Evolutionary conservation across 257 asterid species (phyloP).

Genomic region (Forsythia suspensa): DNA sequence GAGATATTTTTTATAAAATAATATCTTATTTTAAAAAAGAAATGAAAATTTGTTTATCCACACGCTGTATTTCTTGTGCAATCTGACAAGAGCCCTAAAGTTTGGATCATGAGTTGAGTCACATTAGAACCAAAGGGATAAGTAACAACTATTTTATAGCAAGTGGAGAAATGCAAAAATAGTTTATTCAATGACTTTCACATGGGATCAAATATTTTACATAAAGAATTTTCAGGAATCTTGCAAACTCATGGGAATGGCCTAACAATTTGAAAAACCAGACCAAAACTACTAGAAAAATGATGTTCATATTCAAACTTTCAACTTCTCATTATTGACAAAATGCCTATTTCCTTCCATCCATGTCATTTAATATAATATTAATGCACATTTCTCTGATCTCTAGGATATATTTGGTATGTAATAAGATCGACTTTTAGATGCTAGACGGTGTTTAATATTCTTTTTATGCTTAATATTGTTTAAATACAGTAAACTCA

Average conservation of each 20-base stretch:
- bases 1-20: no score
- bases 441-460: neutral
- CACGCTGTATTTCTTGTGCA: neutral
- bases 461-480: neutral
- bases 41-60: no score
- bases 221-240: neutral
- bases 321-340: neutral
- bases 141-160: neutral
- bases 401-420: neutral
- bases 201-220: neutral
- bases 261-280: neutral
- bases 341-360: neutral
- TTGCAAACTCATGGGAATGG: neutral
- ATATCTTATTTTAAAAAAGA: no score
- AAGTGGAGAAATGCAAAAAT: neutral
- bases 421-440: neutral
- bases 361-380: neutral
- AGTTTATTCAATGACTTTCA: neutral
- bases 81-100: neutral
- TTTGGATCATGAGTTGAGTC: neutral
- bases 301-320: neutral
- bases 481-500: neutral
- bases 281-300: neutral
- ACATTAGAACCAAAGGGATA: neutral
- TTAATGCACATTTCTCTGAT: neutral